Evolutionary conservation across 441 rosid genomes (phyloP).

Genomic region (Theobroma grandiflorum): DNA sequence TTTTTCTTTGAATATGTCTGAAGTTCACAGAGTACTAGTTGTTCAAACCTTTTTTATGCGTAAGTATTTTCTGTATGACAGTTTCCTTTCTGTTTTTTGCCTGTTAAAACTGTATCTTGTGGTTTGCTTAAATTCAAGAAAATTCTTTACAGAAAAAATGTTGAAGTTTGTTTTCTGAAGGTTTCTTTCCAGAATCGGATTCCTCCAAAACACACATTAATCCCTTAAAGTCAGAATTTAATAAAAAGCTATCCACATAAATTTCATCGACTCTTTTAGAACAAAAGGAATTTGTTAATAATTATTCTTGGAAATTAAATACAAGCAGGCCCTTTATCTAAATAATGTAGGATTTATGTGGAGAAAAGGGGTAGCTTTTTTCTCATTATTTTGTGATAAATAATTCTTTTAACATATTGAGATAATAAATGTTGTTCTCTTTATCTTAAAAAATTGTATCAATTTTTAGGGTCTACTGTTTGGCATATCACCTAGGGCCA

Average conservation of each 20-base stretch:
- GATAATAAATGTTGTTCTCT: neutral
- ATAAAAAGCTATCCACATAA: neutral
- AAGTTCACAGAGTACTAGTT: neutral
- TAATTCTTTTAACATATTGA: neutral
- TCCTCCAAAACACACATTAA: neutral
- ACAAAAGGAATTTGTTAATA: neutral
- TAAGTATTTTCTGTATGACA: neutral
- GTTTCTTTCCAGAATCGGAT: constrained; percentile 1
- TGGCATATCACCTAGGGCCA: neutral
- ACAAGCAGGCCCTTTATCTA: neutral
- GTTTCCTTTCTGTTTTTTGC: neutral
- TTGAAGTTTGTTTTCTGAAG: neutral
- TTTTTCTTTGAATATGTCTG: neutral
- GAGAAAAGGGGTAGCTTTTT: neutral
- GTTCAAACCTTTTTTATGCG: neutral
- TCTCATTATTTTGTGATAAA: neutral
- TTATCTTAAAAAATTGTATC: neutral
- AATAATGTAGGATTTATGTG: neutral
- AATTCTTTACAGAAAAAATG: neutral
- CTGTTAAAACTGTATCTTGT: neutral
- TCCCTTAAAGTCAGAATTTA: neutral
- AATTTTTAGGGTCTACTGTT: neutral
- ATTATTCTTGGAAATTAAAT: neutral
- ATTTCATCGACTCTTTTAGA: neutral
- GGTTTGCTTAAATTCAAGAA: neutral